phyloP scores from a whole-genome alignment of 768 basidiomycete species.

The Melanogaster broomeanus region DNA sequence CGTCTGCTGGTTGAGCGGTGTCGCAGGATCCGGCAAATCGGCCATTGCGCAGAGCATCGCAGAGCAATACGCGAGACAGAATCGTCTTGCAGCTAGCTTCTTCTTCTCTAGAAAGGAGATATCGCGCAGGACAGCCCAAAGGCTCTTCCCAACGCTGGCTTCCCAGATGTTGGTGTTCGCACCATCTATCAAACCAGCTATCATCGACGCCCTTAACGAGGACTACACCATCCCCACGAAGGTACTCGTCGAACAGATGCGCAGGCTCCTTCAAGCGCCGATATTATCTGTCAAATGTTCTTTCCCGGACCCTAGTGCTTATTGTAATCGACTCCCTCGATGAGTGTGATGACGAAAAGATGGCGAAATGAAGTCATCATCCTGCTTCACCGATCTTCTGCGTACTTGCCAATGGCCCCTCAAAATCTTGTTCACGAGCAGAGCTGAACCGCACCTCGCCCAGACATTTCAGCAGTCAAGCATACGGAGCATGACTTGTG shows the following conservation, averaged over 20 bases:
- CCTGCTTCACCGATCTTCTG: conserved; percentile 18
- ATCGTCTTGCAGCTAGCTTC: conserved; percentile 34
- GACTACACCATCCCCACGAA: conserved; percentile 23
- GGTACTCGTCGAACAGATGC: conserved; percentile 24
- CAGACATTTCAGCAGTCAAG: conserved; percentile 21
- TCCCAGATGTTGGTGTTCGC: conserved; percentile 27
- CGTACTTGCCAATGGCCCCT: conserved; percentile 19
- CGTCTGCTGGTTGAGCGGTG: conserved; percentile 26
- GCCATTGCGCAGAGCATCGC: conserved; percentile 32
- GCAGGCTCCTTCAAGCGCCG: conserved; percentile 24
- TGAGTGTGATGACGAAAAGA: conserved; percentile 25
- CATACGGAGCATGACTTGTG: conserved; percentile 6
- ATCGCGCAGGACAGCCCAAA: conserved; percentile 19
- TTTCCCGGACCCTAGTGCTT: conserved; percentile 12
- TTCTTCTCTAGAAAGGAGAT: conserved; percentile 33
- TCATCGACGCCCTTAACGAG: conserved; percentile 19
- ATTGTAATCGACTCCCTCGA: conserved; percentile 25
- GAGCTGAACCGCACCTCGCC: conserved; percentile 17
- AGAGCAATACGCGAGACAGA: conserved; percentile 15
- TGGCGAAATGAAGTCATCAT: conserved; percentile 23
- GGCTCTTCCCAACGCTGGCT: conserved; percentile 33
- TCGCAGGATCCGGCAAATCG: conserved; percentile 24
- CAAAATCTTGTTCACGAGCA: conserved; percentile 26
- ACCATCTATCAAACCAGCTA: conserved; percentile 14
- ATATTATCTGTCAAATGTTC: conserved; percentile 8